Percentiles rank a stretch among this genome's conserved stretches.
phyloP scores from a whole-genome alignment of 78 protist species.

The Emiliania huxleyi region DNA sequence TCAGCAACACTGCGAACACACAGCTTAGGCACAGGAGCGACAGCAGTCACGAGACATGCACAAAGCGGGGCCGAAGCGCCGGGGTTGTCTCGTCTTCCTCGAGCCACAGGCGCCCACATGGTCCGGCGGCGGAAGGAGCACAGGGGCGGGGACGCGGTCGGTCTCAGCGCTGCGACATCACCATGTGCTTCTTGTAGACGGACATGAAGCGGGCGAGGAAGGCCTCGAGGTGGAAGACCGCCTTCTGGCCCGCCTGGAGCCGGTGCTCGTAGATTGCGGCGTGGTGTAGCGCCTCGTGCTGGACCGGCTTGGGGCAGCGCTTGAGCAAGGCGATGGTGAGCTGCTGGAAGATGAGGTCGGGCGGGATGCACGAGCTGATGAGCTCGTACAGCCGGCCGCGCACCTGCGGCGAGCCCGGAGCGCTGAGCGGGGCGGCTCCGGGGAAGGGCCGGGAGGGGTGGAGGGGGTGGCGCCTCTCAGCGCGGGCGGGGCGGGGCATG shows the following conservation, averaged over 20 bases:
- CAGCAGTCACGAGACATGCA: too few species aligned
- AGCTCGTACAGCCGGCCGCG: slow-evolving; percentile 88
- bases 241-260: slow-evolving; percentile 71
- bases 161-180: too few species aligned
- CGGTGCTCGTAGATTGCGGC: background rate
- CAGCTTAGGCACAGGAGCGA: too few species aligned
- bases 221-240: slow-evolving; percentile 94
- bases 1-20: too few species aligned
- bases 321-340: background rate
- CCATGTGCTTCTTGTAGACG: slow-evolving; percentile 67
- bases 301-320: background rate
- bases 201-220: slow-evolving; percentile 89
- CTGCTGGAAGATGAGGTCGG: slow-evolving; percentile 80
- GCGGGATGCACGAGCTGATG: slow-evolving; percentile 91
- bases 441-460: background rate
- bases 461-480: background rate
- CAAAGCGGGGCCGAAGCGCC: too few species aligned
- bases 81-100: too few species aligned
- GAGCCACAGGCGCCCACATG: too few species aligned
- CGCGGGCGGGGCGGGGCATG: too few species aligned
- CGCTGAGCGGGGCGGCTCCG: too few species aligned
- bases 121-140: too few species aligned
- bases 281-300: background rate
- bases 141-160: too few species aligned
- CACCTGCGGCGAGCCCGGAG: slow-evolving; percentile 44